Evolutionary conservation across 805 yeast species (phyloP).

Genomic region (Nakazawaea ishiwadae): DNA sequence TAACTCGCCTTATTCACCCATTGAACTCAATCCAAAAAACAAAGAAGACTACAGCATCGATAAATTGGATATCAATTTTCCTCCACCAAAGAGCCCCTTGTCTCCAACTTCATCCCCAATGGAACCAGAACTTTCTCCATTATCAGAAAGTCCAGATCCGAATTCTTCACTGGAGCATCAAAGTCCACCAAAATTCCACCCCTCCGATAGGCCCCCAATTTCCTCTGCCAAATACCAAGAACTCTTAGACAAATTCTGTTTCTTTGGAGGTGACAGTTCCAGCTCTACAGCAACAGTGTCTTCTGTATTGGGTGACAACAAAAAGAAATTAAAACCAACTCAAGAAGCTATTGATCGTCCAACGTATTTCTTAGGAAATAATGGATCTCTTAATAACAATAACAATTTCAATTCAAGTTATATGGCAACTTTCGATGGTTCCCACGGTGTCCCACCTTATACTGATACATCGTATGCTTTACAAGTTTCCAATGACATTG

Average conservation of each 20-base stretch:
- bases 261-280: constrained; percentile 27
- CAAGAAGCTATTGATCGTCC: background rate
- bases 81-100: constrained; percentile 8
- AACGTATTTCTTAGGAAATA: background rate
- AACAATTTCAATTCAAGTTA: too few relatives aligned
- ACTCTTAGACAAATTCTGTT: constrained; percentile 56
- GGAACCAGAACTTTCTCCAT: background rate
- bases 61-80: background rate
- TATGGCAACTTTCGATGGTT: too few relatives aligned
- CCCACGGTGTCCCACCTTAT: too few relatives aligned
- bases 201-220: constrained; percentile 26
- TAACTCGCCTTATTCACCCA: constrained; percentile 9
- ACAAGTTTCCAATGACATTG: too few relatives aligned
- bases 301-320: background rate
- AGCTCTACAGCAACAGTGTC: background rate
- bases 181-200: background rate
- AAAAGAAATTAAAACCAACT: background rate
- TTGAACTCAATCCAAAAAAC: constrained; percentile 10
- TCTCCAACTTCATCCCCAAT: background rate
- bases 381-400: constrained; percentile 1
- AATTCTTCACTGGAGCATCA: constrained; percentile 11
- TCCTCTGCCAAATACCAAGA: constrained; percentile 53
- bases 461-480: too few relatives aligned
- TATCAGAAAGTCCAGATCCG: constrained; percentile 17
- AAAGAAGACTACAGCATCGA: background rate